Conservation (phyloP, 495 filamentous ascomycete species). For the Penicillium lagena region DNA sequence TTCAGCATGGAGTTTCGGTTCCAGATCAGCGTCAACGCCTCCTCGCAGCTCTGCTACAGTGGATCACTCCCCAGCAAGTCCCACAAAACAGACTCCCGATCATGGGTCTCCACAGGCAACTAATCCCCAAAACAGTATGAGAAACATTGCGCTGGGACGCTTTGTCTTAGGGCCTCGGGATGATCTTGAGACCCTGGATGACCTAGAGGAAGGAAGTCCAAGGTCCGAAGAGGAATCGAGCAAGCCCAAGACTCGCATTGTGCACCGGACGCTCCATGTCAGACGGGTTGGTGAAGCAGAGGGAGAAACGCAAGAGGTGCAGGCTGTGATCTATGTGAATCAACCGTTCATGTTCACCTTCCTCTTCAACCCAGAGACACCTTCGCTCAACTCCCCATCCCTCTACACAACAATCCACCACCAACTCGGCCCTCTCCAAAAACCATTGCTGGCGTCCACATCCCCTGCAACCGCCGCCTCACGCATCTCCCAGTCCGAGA, state of each 20-base stretch:
- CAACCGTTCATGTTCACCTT: conserved; percentile 89
- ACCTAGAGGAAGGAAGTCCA: conserved; percentile 21
- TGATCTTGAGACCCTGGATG: conserved; percentile 19
- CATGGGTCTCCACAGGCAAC: neutral
- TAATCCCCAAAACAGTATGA: neutral
- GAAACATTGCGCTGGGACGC: conserved; percentile 2
- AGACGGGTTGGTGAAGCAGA: conserved; percentile 12
- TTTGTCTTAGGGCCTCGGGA: conserved; percentile 22
- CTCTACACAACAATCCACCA: conserved; percentile 80
- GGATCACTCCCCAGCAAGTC: neutral
- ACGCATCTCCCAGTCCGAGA: conserved; percentile 35
- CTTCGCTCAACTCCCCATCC: conserved; percentile 55
- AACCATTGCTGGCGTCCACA: conserved; percentile 62
- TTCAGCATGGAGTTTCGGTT: conserved; percentile 47
- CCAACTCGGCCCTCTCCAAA: conserved; percentile 72
- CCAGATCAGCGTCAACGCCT: conserved; percentile 16
- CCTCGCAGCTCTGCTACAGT: conserved; percentile 3
- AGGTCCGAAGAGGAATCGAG: conserved; percentile 12
- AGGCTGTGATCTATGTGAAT: conserved; percentile 68
- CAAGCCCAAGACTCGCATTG: conserved; percentile 32
- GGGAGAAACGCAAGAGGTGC: conserved; percentile 41
- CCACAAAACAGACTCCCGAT: conserved; percentile 1
- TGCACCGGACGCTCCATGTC: conserved; percentile 46
- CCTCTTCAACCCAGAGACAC: conserved; percentile 68
- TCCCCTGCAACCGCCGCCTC: conserved; percentile 42